Evolutionary conservation across 1,284 basidiomycete genomes (phyloP), one percentile per base, ranked within the genome.

Genomic region (Trichosporon ovoides): DNA sequence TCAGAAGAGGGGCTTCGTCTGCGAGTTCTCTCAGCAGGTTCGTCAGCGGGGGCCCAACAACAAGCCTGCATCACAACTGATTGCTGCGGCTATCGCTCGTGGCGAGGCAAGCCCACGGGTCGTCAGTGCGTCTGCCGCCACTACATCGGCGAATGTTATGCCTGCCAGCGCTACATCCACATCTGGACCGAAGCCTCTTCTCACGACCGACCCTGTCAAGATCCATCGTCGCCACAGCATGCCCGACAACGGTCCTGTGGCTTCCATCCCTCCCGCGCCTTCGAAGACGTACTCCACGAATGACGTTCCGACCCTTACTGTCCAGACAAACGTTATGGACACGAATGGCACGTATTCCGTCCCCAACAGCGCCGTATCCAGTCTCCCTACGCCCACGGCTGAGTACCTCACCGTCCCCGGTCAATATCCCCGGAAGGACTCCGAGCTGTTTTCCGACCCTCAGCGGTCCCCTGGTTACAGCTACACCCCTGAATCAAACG

Each of bases 41-140:
- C 62, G 62, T 36, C 62, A 64, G 57, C 57, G 62, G 7, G 62
- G 62, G 2, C 62, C 62, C 6, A 64, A 57, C 57, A 60, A 61
- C 53, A 55, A 53, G 16, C 57, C 56, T 13, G 53, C 50, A 4
- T 48, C 52, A 7, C 43, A 48, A 24, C 22, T 48, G 18, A 48
- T 48, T 11, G 43, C 43, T 7, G 43, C 43, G 3, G 43, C 43
- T 22, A 48, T 48, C 9, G 43, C 43, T 11, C 43, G 43, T 9
- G 43, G 43, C 43, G 43, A 48, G 28, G 43, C 43, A 7, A 48
- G 43, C 43, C 43, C 43, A 28, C 43, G 43, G 43, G 24, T 48
- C 3, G 43, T 48, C 19, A 34, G 43, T 7, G 38, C 56, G 16
- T 52, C 54, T 19, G 43, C 52, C 12, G 52, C 49, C 7, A 20